Evolutionary conservation across 2,329 filamentous ascomycete species (phyloP), one percentile per base, ranked within the genome.

Genomic region (Nothophoma quercina): DNA sequence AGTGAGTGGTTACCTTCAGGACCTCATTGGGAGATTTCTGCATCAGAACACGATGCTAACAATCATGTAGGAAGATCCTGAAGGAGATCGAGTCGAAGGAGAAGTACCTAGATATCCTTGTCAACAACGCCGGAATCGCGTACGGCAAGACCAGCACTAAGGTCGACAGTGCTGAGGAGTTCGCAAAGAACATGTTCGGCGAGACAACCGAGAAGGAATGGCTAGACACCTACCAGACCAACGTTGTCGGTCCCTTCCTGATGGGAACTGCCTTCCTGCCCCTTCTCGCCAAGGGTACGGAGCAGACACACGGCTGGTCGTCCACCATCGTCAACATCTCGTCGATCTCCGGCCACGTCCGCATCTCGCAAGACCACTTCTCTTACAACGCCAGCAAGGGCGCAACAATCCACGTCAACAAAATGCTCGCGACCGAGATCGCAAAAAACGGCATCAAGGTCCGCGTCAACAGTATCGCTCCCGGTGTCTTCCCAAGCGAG

Each of bases 391-490:
- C 79, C 5, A 76, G 71, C 62, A 83, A 82, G 61, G 79, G 76
- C 15, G 80, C 80, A 1, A 68, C 77, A 7, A 79, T 84, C 36
- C 83, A 86, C 55, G 70, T 85, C 10, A 85, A 79, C 21, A 79
- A 79, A 59, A 77, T 84, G 75, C 74, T 86, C 7, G 80, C 82
- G 1, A 76, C 76, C 8, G 80, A 84, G 50, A 77, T 86, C 22
- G 76, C 79, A n/a, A 76, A 78, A 32, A 75, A 76, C 25, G 77
- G 74, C 4, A 70, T 84, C 41, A 82, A 84, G 67, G 79, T 86
- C 43, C 72, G 83, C 12, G 76, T 86, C 56, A 86, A 86, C 68
- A 77, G 73, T 38, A 84, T 86, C 58, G 81, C 83, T 2, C 83
- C 82, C 0, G 81, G 82, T 23, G 76, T 85, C 3, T 85, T 85